Percentiles rank a stretch among this genome's conserved stretches.
These are phyloP conservation scores for Solanum peruvianum DNA, from an alignment of 257 asterid species.

Conservation along the genomic window DNA sequence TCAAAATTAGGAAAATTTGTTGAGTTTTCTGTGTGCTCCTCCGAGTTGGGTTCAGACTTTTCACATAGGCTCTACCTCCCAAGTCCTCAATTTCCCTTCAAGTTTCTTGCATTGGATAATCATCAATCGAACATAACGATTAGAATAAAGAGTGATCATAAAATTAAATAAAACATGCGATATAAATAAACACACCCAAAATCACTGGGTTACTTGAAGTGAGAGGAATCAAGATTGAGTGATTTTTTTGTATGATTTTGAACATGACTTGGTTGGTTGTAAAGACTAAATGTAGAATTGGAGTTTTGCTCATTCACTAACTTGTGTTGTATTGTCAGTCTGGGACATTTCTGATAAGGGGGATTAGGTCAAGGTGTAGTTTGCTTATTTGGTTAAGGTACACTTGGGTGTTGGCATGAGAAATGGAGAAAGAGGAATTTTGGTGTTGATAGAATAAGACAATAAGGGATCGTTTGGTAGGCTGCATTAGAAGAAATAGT, in stretches of 20 bases:
- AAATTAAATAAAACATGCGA: no score
- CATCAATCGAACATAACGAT: no score
- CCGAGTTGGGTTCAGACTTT: no score
- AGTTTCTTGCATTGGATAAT: background rate
- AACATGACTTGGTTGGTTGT: background rate
- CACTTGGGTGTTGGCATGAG: background rate
- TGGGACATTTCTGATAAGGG: background rate
- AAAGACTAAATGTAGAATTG: background rate
- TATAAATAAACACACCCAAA: background rate
- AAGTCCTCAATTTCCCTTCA: no score
- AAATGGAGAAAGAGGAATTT: background rate
- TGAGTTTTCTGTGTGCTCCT: no score
- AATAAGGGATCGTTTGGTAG: no score
- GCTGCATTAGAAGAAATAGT: no score
- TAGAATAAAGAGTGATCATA: no score
- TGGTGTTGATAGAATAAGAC: background rate
- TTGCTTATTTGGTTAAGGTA: background rate
- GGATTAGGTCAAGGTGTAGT: background rate
- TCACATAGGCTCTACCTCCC: background rate
- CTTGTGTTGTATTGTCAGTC: background rate
- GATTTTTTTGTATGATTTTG: background rate
- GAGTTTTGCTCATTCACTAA: background rate
- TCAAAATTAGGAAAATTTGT: background rate
- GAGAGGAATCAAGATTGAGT: background rate
- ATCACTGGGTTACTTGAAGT: background rate